These are phyloP conservation scores for Yamadazyma taylorii DNA, from an alignment of 1,139 yeast genomes.

Conservation along the genomic window DNA sequence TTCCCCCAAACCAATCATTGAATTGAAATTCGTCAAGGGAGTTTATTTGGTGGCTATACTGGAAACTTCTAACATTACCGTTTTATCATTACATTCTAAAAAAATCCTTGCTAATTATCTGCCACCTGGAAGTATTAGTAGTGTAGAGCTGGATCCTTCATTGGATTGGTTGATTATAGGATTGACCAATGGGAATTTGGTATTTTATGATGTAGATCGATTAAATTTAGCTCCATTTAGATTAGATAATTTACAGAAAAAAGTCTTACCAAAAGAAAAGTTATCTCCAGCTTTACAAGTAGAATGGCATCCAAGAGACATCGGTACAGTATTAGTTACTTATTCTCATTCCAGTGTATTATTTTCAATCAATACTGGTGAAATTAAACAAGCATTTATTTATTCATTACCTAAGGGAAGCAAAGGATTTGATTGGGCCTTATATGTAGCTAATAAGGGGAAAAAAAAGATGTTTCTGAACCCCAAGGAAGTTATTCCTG, in stretches of 20 bases:
- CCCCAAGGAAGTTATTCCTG: conserved; percentile 48
- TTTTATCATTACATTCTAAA: conserved; percentile 69
- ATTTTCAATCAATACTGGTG: conserved; percentile 64
- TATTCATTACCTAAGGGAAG: conserved; percentile 49
- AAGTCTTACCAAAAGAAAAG: conserved; percentile 46
- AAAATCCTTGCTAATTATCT: conserved; percentile 53
- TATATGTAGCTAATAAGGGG: conserved; percentile 38
- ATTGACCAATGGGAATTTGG: conserved; percentile 67
- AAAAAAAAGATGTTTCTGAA: conserved; percentile 44
- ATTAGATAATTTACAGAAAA: conserved; percentile 71
- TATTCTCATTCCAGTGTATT: conserved; percentile 70
- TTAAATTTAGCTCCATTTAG: conserved; percentile 64
- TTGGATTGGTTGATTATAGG: conserved; percentile 88
- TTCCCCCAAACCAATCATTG: conserved; percentile 51
- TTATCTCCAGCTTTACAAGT: conserved; percentile 64
- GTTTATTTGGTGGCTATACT: conserved; percentile 72
- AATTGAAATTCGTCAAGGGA: conserved; percentile 71
- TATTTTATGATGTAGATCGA: conserved; percentile 84
- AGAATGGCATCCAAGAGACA: conserved; percentile 86
- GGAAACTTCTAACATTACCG: conserved; percentile 52
- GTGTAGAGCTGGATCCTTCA: conserved; percentile 78
- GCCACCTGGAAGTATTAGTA: conserved; percentile 65
- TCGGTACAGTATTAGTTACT: conserved; percentile 72
- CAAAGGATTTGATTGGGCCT: conserved; percentile 35
- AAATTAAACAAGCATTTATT: conserved; percentile 53